Percentiles rank a stretch among this genome's conserved stretches.
These are phyloP conservation scores for Persicaria maculosa DNA, from an alignment of 148 eudicot genomes.

Conservation along the genomic window DNA sequence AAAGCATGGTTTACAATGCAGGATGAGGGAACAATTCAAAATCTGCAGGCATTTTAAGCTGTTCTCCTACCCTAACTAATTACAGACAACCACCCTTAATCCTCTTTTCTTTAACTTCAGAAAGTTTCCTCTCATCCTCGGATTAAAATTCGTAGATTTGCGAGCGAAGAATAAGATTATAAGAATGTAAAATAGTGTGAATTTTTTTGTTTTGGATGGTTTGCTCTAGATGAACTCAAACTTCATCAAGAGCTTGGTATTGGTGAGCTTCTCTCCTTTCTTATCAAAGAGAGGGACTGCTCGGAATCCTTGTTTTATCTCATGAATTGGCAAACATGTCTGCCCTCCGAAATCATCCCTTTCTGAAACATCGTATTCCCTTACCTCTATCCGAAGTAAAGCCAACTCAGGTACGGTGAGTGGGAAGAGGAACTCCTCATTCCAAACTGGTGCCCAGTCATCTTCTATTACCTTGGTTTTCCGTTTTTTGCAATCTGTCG, in stretches of 20 bases:
- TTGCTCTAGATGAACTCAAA: conserved; percentile 10
- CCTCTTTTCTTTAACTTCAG: background rate
- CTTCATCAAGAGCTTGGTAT: conserved; percentile 36
- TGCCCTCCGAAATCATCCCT: conserved; percentile 57
- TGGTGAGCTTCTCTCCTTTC: conserved; percentile 31
- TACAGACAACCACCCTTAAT: background rate
- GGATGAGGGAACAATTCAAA: background rate
- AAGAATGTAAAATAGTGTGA: background rate
- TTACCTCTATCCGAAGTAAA: conserved; percentile 41
- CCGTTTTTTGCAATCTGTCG: conserved; percentile 29
- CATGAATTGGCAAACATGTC: conserved; percentile 42
- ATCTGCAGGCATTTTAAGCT: conserved; percentile 5
- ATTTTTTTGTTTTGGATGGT: background rate
- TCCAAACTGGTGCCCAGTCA: conserved; percentile 46
- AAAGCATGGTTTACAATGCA: background rate
- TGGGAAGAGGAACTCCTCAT: conserved; percentile 37
- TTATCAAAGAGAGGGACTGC: conserved; percentile 34
- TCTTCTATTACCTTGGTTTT: conserved; percentile 37
- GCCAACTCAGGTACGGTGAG: conserved; percentile 47
- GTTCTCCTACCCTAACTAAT: conserved; percentile 6
- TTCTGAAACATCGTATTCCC: conserved; percentile 37
- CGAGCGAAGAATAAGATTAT: background rate
- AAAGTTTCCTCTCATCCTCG: background rate
- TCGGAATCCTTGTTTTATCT: conserved; percentile 36
- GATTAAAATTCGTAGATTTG: background rate